Base-by-base conservation (phyloP, 257 asterid species). In the Euphrasia confusa region DNA sequence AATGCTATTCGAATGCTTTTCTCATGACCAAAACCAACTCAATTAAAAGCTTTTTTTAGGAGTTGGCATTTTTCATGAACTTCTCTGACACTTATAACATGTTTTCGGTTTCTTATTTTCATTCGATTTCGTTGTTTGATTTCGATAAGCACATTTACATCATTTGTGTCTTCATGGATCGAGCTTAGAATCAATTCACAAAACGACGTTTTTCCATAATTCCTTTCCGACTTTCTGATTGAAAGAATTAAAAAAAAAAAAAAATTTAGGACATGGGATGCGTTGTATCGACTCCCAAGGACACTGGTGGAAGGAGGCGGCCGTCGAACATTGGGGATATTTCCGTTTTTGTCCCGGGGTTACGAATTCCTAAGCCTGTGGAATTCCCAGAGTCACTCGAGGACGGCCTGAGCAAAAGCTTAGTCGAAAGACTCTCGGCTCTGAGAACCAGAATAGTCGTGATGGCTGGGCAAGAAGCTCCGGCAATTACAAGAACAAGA, bases 381-480 rank as follows among this genome's bases (percentile, higher is more conserved):
- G 88, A 85, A 85, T 85, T 93, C 76, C 77, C 84, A n/a, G 82
- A 71, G 60, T 71, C 88, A 9, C 72, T 87, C 10, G 88, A 86
- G 28, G 85, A 78, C 64, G 74, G 68, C 57, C 71, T 89, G 45
- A 74, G 81, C 15, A 87, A 77, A 74, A 81, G 78, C 77, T 74
- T 87, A 70, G 81, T 82, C 58, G 99, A 93, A 72, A 91, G 89
- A 40, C 87, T 93, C 57, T 89, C 96, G 39, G 96, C 97, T 67
- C 91, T 89, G 69, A 87, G 99, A 68, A 87, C 96, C 18, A 80
- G 97, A 73, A 81, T 89, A 65, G 96, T 89, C 67, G 97, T 85
- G 45, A 85, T 93, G 95, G 97, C 96, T 8, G 92, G 79, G 26
- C 99, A 89, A 81, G 99, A 89, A 84, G 99, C 81, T 70, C 95